Evolutionary conservation across 2,329 filamentous ascomycete species (phyloP).

Genomic region (Colletotrichum sp.): DNA sequence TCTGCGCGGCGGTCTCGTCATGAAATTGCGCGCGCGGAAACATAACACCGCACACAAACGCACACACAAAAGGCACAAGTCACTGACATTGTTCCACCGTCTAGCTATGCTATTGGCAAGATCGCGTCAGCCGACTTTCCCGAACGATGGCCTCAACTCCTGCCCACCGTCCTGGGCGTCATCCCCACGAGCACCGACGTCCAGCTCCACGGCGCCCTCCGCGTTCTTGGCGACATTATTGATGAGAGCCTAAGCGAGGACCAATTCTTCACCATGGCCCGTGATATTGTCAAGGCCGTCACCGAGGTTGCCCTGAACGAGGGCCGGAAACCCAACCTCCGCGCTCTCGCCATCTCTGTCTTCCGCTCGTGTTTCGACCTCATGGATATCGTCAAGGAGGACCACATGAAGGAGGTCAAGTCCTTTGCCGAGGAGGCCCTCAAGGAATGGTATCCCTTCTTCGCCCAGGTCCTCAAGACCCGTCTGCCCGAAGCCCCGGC

Average conservation of each 20-base stretch:
- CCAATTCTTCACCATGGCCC: constrained; percentile 90
- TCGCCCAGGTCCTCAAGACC: constrained; percentile 78
- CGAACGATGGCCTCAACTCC: constrained; percentile 89
- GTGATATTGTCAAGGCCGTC: constrained; percentile 82
- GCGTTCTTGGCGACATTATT: constrained; percentile 87
- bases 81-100: constrained; percentile 13
- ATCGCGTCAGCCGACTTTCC: constrained; percentile 94
- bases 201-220: constrained; percentile 88
- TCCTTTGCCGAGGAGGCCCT: constrained; percentile 88
- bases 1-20: background rate
- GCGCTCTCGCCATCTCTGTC: constrained; percentile 86
- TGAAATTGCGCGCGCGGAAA: background rate
- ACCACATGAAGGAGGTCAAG: constrained; percentile 86
- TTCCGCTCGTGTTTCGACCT: constrained; percentile 94
- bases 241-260: constrained; percentile 93
- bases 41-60: background rate
- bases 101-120: constrained; percentile 83
- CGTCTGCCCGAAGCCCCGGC: constrained; percentile 72
- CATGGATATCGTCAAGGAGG: constrained; percentile 95
- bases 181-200: constrained; percentile 78
- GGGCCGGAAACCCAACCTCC: constrained; percentile 74
- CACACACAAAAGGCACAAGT: background rate
- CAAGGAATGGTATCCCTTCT: constrained; percentile 87
- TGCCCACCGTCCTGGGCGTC: constrained; percentile 79
- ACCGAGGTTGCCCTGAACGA: constrained; percentile 83